phyloP scores from a whole-genome alignment of 805 yeast species.

The Lipomyces spencermartinsiae region DNA sequence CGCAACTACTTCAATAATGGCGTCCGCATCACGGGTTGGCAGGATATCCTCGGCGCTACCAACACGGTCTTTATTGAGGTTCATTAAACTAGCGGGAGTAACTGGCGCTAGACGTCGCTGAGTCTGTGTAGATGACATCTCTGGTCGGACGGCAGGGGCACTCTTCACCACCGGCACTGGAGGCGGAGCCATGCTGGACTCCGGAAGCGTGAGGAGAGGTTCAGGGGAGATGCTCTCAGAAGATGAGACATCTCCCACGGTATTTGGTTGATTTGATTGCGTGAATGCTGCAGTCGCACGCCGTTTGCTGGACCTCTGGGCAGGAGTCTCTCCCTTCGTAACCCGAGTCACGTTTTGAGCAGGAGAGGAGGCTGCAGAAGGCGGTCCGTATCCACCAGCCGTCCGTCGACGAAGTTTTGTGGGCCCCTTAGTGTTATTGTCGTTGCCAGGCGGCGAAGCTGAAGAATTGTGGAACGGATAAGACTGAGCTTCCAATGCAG shows the following conservation, averaged over 20 bases:
- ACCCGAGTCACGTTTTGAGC: background rate
- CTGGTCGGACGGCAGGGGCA: constrained; percentile 4
- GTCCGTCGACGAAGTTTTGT: constrained; percentile 23
- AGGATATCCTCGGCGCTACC: constrained; percentile 39
- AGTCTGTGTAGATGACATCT: background rate
- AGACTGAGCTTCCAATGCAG: constrained; percentile 39
- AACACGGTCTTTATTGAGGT: constrained; percentile 33
- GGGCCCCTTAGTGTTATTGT: background rate
- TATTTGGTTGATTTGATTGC: constrained; percentile 5
- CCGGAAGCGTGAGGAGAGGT: constrained; percentile 29
- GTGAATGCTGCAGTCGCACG: constrained; percentile 32
- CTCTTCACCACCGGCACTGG: constrained; percentile 30
- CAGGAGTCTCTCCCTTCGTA: background rate
- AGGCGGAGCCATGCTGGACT: constrained; percentile 36
- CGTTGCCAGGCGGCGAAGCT: constrained; percentile 14
- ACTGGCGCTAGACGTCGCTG: constrained; percentile 39
- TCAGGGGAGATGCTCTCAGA: constrained; percentile 37
- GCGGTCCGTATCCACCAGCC: constrained; percentile 6
- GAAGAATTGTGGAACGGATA: constrained; percentile 18
- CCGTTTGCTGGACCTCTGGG: constrained; percentile 31
- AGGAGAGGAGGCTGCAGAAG: constrained; percentile 15
- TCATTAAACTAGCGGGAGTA: constrained; percentile 47
- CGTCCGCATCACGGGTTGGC: constrained; percentile 33
- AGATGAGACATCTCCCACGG: constrained; percentile 24
- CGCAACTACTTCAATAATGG: constrained; percentile 35